Evolutionary conservation across 805 yeast genomes (phyloP).

Genomic region (Saturnispora bothae): DNA sequence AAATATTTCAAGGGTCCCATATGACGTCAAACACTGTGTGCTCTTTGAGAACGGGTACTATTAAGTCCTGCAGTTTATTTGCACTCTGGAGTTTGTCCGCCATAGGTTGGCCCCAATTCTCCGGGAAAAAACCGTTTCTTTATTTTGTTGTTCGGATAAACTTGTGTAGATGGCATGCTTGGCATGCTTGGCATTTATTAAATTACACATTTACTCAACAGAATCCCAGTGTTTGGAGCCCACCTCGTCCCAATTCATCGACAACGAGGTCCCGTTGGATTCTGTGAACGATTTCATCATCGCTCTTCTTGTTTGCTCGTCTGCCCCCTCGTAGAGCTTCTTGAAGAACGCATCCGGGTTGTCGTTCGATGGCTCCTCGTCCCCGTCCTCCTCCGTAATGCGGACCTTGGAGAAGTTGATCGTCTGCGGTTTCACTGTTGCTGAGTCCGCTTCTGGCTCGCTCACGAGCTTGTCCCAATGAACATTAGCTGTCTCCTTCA

Average conservation of each 20-base stretch:
- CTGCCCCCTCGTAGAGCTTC: constrained; percentile 64
- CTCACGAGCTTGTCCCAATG: constrained; percentile 1
- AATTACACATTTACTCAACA: too few relatives aligned
- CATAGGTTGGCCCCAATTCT: too few relatives aligned
- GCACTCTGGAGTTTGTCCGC: too few relatives aligned
- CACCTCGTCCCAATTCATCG: constrained; percentile 92
- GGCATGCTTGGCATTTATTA: too few relatives aligned
- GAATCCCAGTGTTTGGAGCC: constrained; percentile 42
- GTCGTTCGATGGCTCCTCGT: constrained; percentile 34
- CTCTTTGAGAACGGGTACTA: too few relatives aligned
- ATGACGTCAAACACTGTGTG: too few relatives aligned
- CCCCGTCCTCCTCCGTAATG: constrained; percentile 27
- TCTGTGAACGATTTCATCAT: constrained; percentile 96
- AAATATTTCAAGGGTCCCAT: too few relatives aligned
- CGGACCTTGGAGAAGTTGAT: background rate
- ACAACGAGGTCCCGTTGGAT: constrained; percentile 85
- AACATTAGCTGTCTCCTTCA: constrained; percentile 6
- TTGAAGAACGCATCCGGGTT: constrained; percentile 64
- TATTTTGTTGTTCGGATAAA: too few relatives aligned
- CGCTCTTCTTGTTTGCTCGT: constrained; percentile 81
- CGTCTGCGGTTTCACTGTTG: background rate
- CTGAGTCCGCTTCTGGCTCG: constrained; percentile 2
- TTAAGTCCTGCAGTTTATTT: too few relatives aligned
- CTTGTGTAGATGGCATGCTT: too few relatives aligned
- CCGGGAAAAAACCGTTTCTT: too few relatives aligned